Percentiles rank a stretch among this genome's conserved stretches.
These are phyloP conservation scores for Chaetomium fimeti DNA, from an alignment of 495 filamentous ascomycete genomes.

Conservation along the genomic window DNA sequence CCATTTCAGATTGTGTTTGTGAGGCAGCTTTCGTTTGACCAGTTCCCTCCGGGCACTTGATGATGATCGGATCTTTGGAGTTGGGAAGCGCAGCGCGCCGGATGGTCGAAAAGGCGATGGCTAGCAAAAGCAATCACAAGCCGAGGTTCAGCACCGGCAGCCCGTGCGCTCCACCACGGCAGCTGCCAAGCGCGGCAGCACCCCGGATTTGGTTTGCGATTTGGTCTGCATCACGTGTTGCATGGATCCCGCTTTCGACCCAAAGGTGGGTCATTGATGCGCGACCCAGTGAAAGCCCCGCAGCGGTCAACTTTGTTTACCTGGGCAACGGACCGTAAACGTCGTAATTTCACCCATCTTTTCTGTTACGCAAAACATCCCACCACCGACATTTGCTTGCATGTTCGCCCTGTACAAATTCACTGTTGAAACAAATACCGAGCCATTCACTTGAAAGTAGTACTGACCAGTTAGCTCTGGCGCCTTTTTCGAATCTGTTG, in stretches of 20 bases:
- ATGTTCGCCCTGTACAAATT: neutral
- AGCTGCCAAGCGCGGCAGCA: constrained; percentile 10
- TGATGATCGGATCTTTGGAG: neutral
- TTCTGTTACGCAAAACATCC: neutral
- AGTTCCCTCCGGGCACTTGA: neutral
- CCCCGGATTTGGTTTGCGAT: constrained; percentile 21
- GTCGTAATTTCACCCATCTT: constrained; percentile 15
- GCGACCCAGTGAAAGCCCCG: constrained; percentile 19
- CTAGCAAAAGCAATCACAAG: constrained; percentile 23
- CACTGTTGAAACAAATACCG: neutral
- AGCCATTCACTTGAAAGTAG: too few relatives aligned
- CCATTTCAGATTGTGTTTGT: constrained; percentile 50
- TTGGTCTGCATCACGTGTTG: constrained; percentile 9
- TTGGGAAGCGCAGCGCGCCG: neutral
- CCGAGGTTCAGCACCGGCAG: constrained; percentile 26
- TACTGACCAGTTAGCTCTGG: neutral
- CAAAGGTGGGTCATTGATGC: constrained; percentile 5
- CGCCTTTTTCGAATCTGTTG: neutral
- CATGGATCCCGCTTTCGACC: neutral
- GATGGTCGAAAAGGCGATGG: constrained; percentile 17
- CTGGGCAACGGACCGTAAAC: constrained; percentile 24
- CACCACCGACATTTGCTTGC: constrained; percentile 2
- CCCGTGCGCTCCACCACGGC: constrained; percentile 2
- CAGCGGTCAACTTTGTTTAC: constrained; percentile 31
- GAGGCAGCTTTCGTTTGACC: neutral